Percentiles rank a stretch among this genome's conserved stretches.
Conservation (phyloP, 2,329 filamentous ascomycete genomes). For the Cytospora paraplurivora region DNA sequence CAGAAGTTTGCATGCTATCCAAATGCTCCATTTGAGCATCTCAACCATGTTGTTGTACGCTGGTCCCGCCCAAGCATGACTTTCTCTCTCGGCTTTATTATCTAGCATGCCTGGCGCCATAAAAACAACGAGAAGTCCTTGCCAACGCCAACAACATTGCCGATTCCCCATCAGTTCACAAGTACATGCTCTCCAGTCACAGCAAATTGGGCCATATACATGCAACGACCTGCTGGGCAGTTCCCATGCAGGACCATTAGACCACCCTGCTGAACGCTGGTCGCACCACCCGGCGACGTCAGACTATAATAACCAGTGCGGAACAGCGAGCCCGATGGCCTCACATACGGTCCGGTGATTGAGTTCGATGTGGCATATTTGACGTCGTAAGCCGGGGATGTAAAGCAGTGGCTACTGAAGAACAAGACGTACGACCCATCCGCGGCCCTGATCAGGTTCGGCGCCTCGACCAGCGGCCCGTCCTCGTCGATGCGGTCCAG, state of each 20-base stretch:
- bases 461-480: slow-evolving; percentile 63
- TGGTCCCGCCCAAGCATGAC: not conserved
- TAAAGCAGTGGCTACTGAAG: slow-evolving; percentile 63
- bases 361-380: slow-evolving; percentile 53
- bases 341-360: slow-evolving; percentile 24
- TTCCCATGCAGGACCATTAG: slow-evolving; percentile 28
- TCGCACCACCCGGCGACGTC: slow-evolving; percentile 28
- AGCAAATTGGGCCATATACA: slow-evolving; percentile 27
- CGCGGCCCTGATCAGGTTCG: slow-evolving; percentile 49
- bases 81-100: not conserved
- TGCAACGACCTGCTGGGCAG: slow-evolving; percentile 26
- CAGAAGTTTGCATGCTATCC: not conserved
- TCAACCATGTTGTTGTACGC: slow-evolving; percentile 1
- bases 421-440: slow-evolving; percentile 61
- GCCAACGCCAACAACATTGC: slow-evolving; percentile 11
- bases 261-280: slow-evolving; percentile 20
- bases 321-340: slow-evolving; percentile 16
- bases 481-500: slow-evolving; percentile 48
- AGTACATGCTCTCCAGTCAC: slow-evolving; percentile 22
- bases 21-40: not conserved
- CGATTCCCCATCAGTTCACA: slow-evolving; percentile 10
- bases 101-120: slow-evolving; percentile 9
- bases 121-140: slow-evolving; percentile 12
- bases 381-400: slow-evolving; percentile 57
- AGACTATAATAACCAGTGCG: slow-evolving; percentile 23